Evolutionary conservation across 352 stramenopile species (phyloP), one percentile per base, ranked within the genome.

Genomic region (Pythium phragmitis): DNA sequence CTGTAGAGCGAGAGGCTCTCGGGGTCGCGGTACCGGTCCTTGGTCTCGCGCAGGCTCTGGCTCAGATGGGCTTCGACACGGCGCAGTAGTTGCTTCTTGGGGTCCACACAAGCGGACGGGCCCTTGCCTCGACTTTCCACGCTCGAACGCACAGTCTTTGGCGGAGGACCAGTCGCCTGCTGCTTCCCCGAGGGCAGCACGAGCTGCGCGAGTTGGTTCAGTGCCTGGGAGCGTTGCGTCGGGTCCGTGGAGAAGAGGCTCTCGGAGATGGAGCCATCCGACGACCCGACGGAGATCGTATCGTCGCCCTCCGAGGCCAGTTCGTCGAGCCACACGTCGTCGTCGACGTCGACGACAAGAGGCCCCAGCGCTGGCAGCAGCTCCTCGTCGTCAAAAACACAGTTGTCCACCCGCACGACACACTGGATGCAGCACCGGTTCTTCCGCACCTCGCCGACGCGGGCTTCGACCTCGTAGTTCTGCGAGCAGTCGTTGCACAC

Each of bases 321-420:
- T 23, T 69, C 54, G n/a, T 66, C 30, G 65, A 68, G 64, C 77
- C 81, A 90, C 37, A 67, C 70, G 42, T 70, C 70, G 6, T 82
- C 68, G 21, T 77, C 69, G 6, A 69, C 68, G 17, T 71, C 66
- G 0, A 89, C 72, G 6, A 89, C 57, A 26, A 79, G 42, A 7
- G 79, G 76, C 7, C 77, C 77, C 13, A 86, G 58, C 11, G 70
- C 79, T 4, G 67, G 53, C 37, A 82, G 23, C 28, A 87, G 50
- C 51, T 86, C 77, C 19, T 85, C 77, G 64, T 87, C 77, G 26
- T 86, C 77, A 28, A 85, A 89, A 28, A 74, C 42, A 54, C 80
- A 89, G 0, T 69, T 63, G 68, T 89, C 75, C 1, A 87, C 78
- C 7, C 79, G 80, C 17, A 76, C 68, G 41, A 89, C 69, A 33